Evolutionary conservation across 345 rosid species (phyloP), one percentile per base, ranked within the genome.

Genomic region (Alliaria petiolata): DNA sequence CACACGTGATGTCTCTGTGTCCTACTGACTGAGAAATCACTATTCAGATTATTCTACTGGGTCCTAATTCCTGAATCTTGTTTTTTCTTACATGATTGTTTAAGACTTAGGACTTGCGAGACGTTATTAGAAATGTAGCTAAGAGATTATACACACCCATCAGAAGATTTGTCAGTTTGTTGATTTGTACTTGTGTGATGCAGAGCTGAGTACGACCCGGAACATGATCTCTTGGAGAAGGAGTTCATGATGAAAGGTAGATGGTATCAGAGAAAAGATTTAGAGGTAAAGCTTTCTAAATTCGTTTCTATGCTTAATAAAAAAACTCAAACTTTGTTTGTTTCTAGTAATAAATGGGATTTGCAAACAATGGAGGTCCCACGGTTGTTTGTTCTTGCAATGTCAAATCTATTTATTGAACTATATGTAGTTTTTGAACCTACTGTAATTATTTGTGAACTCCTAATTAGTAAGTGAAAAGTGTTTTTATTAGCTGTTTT

Each of bases 121-220:
- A 71, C 14, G 14, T 49, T 39, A 9, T 46, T 58, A 51, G 39
- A 49, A 70, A 39, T 60, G 22, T 60, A 38, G 12, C 7, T 62
- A 7, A 10, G 54, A n/a, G 26, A 33, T 49, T 38, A 51, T 16
- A 28, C 20, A 45, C 13, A n/a, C 45, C 22, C 39, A 25, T 26
- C 33, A 15, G 10, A 30, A 52, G 33, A 6, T 26, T 28, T 52
- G 4, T 51, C 6, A 13, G 2, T 55, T 13, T 62, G 28, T 52
- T 33, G 53, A 8, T 51, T 63, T 55, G 19, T n/a, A 56, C 71
- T 56, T 47, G 72, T n/a, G n/a, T 67, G 65, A 4, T 80, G 82
- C 85, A 95, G 99, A 79, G 99, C 99, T 26, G 96, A 95, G 78
- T 95, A 95, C 76, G 79, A 76, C 45, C 89, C 99, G 15, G 83